Base-by-base conservation (phyloP, 2,329 filamentous ascomycete genomes). In the Aspergillus costaricaensis region DNA sequence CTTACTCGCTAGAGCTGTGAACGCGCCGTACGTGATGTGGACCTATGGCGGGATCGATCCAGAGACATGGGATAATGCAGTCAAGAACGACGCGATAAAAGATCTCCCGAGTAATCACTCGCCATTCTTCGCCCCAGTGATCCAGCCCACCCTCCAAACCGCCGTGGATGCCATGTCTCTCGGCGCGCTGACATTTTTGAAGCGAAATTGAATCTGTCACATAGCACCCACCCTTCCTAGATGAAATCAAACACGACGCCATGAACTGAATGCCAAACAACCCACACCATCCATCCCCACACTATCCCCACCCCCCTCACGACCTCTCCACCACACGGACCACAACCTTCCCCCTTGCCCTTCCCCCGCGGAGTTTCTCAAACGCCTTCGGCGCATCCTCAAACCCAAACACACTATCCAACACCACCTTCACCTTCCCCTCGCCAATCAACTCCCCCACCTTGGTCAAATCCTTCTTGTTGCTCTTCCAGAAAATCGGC, bases 311-410 rank as follows among this genome's bases (percentile, higher is more conserved):
- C 25, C 7, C 7, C 38, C 5, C 23, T 32, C 50, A 41, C 32
- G 25, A 8, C 57, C 63, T 65, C 32, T 66, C 59, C 9, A 65
- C 57, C 15, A 77, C 74, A 61, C 69, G 73, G 65, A 83, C 68
- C 25, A 89, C 78, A 63, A 90, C 74, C 75, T 90, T 90, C 0
- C 87, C 88, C 62, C 75, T 82, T 1, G 83, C 79, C 36, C 82
- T 79, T 0, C 83, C 82, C 0, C 77, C 82, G 74, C 83, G 86
- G 67, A 89, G 68, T 68, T 80, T 85, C 70, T 82, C 80, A 72
- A 84, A 86, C 2, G 86, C 87, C 67, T 82, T 80, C 1, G 81
- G 79, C 2, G 79, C 82, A 58, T 88, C 81, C 49, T 85, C 83
- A 68, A 86, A 85, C 10, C 79, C 75, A 66, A 82, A 87, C 2